Evolutionary conservation across 2,329 filamentous ascomycete genomes (phyloP), one percentile per base, ranked within the genome.

Genomic region (Fusarium sp.): DNA sequence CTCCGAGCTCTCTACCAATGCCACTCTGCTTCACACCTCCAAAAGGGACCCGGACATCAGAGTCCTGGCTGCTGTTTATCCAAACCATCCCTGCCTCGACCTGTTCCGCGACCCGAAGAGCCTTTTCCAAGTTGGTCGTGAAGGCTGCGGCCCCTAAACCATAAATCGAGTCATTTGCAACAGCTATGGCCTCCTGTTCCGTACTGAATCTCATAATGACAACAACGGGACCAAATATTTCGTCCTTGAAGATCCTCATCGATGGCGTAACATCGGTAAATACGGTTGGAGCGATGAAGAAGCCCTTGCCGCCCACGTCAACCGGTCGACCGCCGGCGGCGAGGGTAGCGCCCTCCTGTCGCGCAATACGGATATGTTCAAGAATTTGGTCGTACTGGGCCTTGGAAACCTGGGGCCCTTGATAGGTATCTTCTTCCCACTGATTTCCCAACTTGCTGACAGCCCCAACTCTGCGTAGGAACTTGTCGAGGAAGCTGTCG

Each of bases 51-150:
- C 48, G 14, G 23, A 52, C 52, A 25, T 58, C 60, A 13, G 30
- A 64, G 48, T 64, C 39, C n/a, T 67, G 63, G 11, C 25, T 58
- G 32, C 50, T 67, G n/a, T 41, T 64, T 8, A 67, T 20, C 60
- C 50, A 58, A 16, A 35, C 25, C 60, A 50, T 67, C 9, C 50
- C 50, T 23, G 65, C 50, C 20, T 67, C 59, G 5, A 57, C 54
- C 32, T 34, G 32, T 6, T 27, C 20, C 30, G 48, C 43, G 20
- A 64, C 25, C 11, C 62, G 23, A 41, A 58, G 60, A 16, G 60
- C 60, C 20, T 35, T 57, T 13, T 63, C 41, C 18, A 50, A 37
- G 10, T 56, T n/a, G 5, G 32, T 63, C 14, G 48, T 64, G 18
- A 41, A 64, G 18, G 58, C 14, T 2, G 65, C 65, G 4, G 59